Base-by-base conservation (phyloP, 202 grass and related monocot genomes). In the Saccharum hybrid region DNA sequence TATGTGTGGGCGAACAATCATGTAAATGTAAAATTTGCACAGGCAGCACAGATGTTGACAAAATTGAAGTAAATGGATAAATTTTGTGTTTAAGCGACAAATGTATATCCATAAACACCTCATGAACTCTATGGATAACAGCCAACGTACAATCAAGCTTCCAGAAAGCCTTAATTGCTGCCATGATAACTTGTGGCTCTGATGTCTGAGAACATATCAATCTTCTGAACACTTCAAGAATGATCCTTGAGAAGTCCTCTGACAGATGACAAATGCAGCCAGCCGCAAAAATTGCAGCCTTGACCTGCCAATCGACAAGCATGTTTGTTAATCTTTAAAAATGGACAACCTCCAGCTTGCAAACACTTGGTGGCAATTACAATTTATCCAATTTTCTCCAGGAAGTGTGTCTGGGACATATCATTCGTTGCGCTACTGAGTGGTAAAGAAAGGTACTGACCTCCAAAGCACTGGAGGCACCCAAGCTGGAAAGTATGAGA, bases 201-300 rank as follows among this genome's bases (percentile, higher is more conserved):
- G 77, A 65, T 69, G 16, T 78, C 63, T 63, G 49, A 60, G 83
- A 92, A 72, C 42, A 68, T 70, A 93, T 84, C 77, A 92, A 68
- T 76, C 92, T 81, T 75, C 65, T 23, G 68, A 92, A 63, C 30
- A 88, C 71, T 86, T 75, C 84, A 85, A 98, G 81, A 71, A 85
- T 85, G 75, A 90, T 90, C 54, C 26, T 54, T 52, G 91, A 88
- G 85, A 98, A 98, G 68, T 98, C 92, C 78, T 90, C 87, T 10
- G 92, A 88, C 40, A 93, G 75, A 51, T 79, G 82, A 79, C 84
- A 95, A 36, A 98, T 87, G 78, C 87, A 98, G 72, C 83, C 74
- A 63, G 92, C 80, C 8, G 93, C 87, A 92, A 95, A 93, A 37
- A 98, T 71, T 43, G 96, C 91, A 2, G 92, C 92, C 73, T 86